A percentile compares a stretch with the other conserved stretches of the same genome.
These are phyloP conservation scores for Rhizophagus clarus DNA, from an alignment of 192 early-diverging fungal genomes.

Conservation along the genomic window DNA sequence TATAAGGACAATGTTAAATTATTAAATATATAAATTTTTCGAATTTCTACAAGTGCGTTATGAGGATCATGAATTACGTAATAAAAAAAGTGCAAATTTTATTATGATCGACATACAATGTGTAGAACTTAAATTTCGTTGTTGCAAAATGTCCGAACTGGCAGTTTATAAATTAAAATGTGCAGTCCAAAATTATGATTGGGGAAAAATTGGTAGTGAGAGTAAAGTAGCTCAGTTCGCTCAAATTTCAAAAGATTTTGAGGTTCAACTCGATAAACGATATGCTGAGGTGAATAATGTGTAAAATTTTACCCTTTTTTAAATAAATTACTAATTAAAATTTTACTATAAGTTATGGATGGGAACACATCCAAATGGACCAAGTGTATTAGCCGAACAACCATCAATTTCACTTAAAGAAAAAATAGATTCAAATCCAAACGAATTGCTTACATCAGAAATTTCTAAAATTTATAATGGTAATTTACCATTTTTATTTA, in stretches of 20 bases:
- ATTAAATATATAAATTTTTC: too few relatives aligned
- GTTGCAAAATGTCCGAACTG: neutral
- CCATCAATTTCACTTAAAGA: slow-evolving; percentile 57
- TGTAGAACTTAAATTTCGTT: too few relatives aligned
- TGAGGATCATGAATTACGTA: too few relatives aligned
- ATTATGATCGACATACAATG: too few relatives aligned
- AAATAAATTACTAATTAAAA: neutral
- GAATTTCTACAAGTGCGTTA: too few relatives aligned
- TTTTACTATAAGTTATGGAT: slow-evolving; percentile 83
- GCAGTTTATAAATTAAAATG: slow-evolving; percentile 65
- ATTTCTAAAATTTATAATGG: slow-evolving; percentile 66
- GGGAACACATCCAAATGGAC: slow-evolving; percentile 96
- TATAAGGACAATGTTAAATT: too few relatives aligned
- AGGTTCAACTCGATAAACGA: slow-evolving; percentile 62
- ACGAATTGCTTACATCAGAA: slow-evolving; percentile 49
- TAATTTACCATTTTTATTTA: slow-evolving; percentile 97
- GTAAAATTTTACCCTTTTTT: neutral
- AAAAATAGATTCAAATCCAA: slow-evolving; percentile 57
- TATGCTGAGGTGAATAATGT: slow-evolving; percentile 81
- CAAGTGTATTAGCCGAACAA: slow-evolving; percentile 57
- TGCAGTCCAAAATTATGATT: slow-evolving; percentile 90
- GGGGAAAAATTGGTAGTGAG: slow-evolving; percentile 84
- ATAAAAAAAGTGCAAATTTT: too few relatives aligned
- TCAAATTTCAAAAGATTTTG: slow-evolving; percentile 53
- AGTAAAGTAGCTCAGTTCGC: slow-evolving; percentile 90